Evolutionary conservation across 1,284 basidiomycete species (phyloP), one percentile per base, ranked within the genome.

Genomic region (Phellopilus nigrolimitatus): DNA sequence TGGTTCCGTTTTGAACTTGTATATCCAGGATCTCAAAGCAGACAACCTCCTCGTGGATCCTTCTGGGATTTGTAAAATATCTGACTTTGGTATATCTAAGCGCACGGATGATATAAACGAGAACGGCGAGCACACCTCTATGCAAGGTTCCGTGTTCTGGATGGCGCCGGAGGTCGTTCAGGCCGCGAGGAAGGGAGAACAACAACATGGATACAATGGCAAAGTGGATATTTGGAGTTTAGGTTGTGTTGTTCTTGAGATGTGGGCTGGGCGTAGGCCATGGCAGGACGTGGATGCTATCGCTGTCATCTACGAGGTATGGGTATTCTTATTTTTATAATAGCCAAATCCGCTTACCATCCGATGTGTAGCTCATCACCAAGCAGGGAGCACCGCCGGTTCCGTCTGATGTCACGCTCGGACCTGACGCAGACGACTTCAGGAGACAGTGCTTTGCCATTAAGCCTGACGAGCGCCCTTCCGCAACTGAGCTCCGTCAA

Each of bases 181-280:
- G 56, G 83, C 85, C 30, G 82, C 88, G 62, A 82, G 85, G 61
- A 85, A 85, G 58, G 85, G 57, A 3, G 49, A 51, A 27, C 51
- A 49, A 27, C 51, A 49, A 30, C 66, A 68, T 51, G 75, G 91
- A 0, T 99, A 99, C 67, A 93, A 90, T 60, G 92, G 88, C 61
- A 99, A 99, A 70, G 87, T 97, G 31, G 97, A 99, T 65, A 97
- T 99, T 58, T 99, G 95, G 97, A 93, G 90, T 64, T 79, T 99
- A 3, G 95, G 95, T 0, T 99, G 95, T 70, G 91, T 99, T 12
- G 89, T 97, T 3, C 75, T 98, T 57, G 95, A 99, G 69, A 99
- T 99, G 97, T 95, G 94, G 82, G 89, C 92, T 9, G 97, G 95
- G 3, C 79, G 86, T 61, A 73, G 95, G 45, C 95, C 97, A 4